A percentile compares a stretch with the other conserved stretches of the same genome.
These are phyloP conservation scores for Fomitopsis pinicola DNA, from an alignment of 1,284 basidiomycete genomes.

Conservation along the genomic window DNA sequence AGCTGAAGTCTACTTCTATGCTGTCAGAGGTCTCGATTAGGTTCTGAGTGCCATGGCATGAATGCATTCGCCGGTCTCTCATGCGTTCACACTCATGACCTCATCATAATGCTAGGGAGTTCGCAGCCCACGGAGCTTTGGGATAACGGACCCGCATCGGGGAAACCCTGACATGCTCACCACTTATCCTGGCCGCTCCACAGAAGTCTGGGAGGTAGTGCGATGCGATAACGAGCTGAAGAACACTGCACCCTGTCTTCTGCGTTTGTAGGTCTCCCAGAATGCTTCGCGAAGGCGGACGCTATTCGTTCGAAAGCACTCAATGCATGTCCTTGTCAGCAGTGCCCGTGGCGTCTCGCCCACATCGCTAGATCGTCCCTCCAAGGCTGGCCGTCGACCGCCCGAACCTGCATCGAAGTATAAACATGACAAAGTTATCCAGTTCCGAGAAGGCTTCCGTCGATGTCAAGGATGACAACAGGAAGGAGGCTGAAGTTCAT, in stretches of 20 bases:
- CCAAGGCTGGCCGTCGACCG: background rate
- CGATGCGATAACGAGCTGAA: background rate
- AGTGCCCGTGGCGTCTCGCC: no score
- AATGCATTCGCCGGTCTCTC: no score
- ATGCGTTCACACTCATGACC: no score
- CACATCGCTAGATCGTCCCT: background rate
- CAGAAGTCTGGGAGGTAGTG: background rate
- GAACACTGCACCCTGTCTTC: background rate
- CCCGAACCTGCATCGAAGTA: background rate
- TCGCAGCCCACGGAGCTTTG: no score
- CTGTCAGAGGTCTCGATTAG: no score
- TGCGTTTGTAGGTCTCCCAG: background rate
- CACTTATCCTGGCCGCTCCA: background rate
- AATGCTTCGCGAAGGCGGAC: background rate
- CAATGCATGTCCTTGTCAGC: background rate
- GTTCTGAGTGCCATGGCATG: no score
- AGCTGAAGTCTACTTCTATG: no score
- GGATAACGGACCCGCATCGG: background rate
- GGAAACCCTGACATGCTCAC: background rate
- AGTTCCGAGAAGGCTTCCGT: background rate
- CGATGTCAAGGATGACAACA: background rate
- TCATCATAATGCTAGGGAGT: no score
- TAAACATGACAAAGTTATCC: background rate
- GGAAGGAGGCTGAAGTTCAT: constrained; percentile 5
- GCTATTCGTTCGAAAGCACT: background rate